phyloP scores from a whole-genome alignment of 371 early-diverging fungal genomes.

The Polyrhizophydium stewartii region DNA sequence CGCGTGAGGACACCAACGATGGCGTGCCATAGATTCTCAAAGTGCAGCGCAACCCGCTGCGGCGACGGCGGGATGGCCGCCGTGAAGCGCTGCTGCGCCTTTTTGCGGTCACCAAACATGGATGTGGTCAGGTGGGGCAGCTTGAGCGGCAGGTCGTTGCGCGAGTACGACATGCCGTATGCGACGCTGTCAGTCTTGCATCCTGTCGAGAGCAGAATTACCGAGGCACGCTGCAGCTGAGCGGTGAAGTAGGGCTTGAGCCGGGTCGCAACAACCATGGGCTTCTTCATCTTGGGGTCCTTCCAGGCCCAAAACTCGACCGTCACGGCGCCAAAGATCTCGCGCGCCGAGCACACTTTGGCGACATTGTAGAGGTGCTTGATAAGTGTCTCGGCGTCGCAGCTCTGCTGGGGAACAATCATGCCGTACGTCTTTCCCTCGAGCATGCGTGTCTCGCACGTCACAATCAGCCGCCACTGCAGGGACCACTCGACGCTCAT shows the following conservation, averaged over 20 bases:
- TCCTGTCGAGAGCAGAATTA: background rate
- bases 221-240: slow-evolving; percentile 1
- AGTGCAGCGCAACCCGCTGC: background rate
- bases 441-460: background rate
- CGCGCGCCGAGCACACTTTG: slow-evolving; percentile 4
- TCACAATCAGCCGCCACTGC: slow-evolving; percentile 6
- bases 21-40: slow-evolving; percentile 1
- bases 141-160: background rate
- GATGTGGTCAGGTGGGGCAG: background rate
- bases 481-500: slow-evolving; percentile 4
- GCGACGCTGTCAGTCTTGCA: slow-evolving; percentile 1
- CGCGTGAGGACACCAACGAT: background rate
- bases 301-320: slow-evolving; percentile 6
- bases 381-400: slow-evolving; percentile 1
- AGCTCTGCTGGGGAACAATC: slow-evolving; percentile 5
- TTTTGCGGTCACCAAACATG: background rate
- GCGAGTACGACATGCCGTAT: slow-evolving; percentile 2
- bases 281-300: background rate
- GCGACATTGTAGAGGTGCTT: slow-evolving; percentile 1
- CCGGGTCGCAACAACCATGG: background rate
- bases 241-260: slow-evolving; percentile 5
- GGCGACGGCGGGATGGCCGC: background rate
- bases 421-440: background rate
- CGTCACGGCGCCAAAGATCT: slow-evolving; percentile 5
- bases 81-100: background rate